Conservation (phyloP, 1,139 yeast species). For the Lodderomyces parapsilosis region DNA sequence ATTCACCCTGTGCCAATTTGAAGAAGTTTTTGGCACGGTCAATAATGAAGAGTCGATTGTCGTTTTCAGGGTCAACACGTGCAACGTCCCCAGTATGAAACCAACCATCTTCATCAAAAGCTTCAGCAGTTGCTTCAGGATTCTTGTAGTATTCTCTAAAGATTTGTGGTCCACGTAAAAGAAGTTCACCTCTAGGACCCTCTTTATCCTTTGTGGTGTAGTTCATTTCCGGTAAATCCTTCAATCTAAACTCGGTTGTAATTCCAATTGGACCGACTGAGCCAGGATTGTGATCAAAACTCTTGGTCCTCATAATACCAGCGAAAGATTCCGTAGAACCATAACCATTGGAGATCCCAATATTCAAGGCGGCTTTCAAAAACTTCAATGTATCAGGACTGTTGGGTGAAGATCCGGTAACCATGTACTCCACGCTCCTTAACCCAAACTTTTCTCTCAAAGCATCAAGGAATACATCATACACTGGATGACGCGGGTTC, state of each 20-base stretch:
- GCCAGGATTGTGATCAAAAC: slow-evolving; percentile 32
- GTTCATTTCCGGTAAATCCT: slow-evolving; percentile 40
- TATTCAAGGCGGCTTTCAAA: slow-evolving; percentile 37
- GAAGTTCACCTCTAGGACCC: slow-evolving; percentile 44
- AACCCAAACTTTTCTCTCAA: slow-evolving; percentile 39
- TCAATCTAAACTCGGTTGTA: slow-evolving; percentile 35
- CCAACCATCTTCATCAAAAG: slow-evolving; percentile 58
- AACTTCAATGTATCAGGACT: slow-evolving; percentile 41
- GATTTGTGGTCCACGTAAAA: slow-evolving; percentile 41
- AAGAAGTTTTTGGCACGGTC: slow-evolving; percentile 46
- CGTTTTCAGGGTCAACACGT: slow-evolving; percentile 19
- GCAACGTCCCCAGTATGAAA: slow-evolving; percentile 43
- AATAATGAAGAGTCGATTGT: slow-evolving; percentile 30
- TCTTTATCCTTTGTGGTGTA: slow-evolving; percentile 29
- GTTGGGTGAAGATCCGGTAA: slow-evolving; percentile 47
- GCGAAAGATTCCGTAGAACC: slow-evolving; percentile 50
- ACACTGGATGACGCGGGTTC: slow-evolving; percentile 23
- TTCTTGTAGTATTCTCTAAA: slow-evolving; percentile 37
- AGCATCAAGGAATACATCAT: slow-evolving; percentile 27
- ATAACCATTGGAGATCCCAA: slow-evolving; percentile 44
- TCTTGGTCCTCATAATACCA: slow-evolving; percentile 32
- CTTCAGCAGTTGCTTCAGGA: slow-evolving; percentile 38
- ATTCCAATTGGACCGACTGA: slow-evolving; percentile 38
- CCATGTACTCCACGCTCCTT: slow-evolving; percentile 24
- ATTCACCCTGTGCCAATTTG: slow-evolving; percentile 47